A percentile compares a stretch with the other conserved stretches of the same genome.
phyloP scores from a whole-genome alignment of 176 grass and related monocot genomes.

The Typha latifolia region DNA sequence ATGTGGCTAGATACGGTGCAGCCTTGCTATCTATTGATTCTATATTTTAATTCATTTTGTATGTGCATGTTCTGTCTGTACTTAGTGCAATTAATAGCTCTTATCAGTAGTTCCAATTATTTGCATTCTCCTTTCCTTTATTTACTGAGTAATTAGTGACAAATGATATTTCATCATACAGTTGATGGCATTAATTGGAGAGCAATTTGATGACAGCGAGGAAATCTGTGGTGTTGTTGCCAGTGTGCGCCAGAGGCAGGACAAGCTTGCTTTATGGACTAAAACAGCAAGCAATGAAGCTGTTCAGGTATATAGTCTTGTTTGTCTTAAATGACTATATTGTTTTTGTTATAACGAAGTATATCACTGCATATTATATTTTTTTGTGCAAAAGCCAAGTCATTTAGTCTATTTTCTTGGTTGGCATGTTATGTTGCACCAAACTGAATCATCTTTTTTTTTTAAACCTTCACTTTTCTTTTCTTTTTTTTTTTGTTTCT shows the following conservation, averaged over 20 bases:
- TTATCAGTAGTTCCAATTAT: neutral
- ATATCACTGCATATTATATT: neutral
- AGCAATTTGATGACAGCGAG: slow-evolving; percentile 89
- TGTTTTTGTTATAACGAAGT: neutral
- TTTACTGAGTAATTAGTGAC: neutral
- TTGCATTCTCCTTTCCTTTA: neutral
- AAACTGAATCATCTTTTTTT: too few relatives aligned
- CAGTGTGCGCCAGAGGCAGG: slow-evolving; percentile 76
- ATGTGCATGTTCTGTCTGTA: neutral
- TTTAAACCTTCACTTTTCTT: too few relatives aligned
- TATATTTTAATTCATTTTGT: too few relatives aligned
- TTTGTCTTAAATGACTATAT: neutral
- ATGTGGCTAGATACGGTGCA: slow-evolving; percentile 90
- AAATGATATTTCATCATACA: slow-evolving; percentile 22
- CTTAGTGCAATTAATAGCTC: neutral
- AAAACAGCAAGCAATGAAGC: slow-evolving; percentile 94
- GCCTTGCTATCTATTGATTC: neutral
- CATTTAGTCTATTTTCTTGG: too few relatives aligned
- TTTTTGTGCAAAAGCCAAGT: too few relatives aligned
- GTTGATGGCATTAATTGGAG: slow-evolving; percentile 95
- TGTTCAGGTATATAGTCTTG: slow-evolving; percentile 72
- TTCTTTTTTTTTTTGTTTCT: too few relatives aligned
- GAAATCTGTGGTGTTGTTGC: slow-evolving; percentile 98
- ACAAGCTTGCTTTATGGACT: slow-evolving; percentile 95
- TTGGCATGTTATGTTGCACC: too few relatives aligned